Evolutionary conservation across 176 grass and related monocot genomes (phyloP).

Genomic region (Carex scoparia): DNA sequence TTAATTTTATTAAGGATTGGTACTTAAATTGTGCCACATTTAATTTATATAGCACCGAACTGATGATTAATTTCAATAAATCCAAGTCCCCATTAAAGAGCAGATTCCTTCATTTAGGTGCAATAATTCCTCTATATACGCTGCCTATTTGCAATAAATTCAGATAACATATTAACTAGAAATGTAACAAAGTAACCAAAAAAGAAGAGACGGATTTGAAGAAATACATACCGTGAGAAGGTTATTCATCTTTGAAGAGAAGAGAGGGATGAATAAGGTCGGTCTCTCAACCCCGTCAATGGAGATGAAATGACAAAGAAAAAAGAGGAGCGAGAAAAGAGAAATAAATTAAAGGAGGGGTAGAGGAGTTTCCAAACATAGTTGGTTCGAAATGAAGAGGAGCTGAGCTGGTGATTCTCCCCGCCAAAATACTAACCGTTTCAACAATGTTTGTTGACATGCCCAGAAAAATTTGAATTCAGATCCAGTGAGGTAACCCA

Average conservation of each 20-base stretch:
- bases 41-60: background rate
- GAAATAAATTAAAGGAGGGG: background rate
- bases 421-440: conserved; percentile 26
- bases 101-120: background rate
- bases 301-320: conserved; percentile 3
- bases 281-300: conserved; percentile 8
- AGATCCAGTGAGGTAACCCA: too few relatives aligned
- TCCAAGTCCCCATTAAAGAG: background rate
- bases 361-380: background rate
- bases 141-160: background rate
- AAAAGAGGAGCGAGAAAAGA: conserved; percentile 10
- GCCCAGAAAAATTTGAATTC: too few relatives aligned
- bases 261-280: background rate
- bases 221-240: conserved; percentile 34
- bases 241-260: conserved; percentile 35
- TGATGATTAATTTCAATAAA: conserved; percentile 6
- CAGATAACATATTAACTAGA: background rate
- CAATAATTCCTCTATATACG: background rate
- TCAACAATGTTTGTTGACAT: background rate
- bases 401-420: conserved; percentile 17
- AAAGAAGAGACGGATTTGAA: background rate
- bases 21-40: background rate
- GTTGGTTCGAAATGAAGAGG: background rate
- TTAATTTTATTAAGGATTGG: background rate
- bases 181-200: background rate